These are phyloP conservation scores for Trametes sp. DNA, from an alignment of 1,284 basidiomycete genomes.

Conservation along the genomic window DNA sequence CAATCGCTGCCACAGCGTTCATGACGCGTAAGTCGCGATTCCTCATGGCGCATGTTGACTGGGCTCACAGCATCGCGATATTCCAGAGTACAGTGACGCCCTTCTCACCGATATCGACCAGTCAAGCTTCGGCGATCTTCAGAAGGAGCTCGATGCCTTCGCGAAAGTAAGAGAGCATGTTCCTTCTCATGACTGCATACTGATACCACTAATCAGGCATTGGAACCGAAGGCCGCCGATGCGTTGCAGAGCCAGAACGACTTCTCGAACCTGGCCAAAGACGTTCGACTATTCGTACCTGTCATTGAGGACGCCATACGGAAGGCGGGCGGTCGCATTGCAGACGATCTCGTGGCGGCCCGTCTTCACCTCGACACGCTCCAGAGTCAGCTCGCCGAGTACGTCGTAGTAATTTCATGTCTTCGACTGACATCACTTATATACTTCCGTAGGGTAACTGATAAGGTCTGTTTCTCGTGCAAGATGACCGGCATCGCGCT, in stretches of 20 bases:
- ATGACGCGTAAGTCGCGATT: conserved; percentile 9
- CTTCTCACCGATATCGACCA: conserved; percentile 11
- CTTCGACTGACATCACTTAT: neutral
- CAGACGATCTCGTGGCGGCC: neutral
- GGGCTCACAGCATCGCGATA: neutral
- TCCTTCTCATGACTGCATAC: neutral
- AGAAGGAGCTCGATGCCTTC: conserved; percentile 4
- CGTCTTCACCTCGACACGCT: neutral
- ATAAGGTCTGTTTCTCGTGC: neutral
- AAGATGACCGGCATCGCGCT: neutral
- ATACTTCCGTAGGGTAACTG: neutral
- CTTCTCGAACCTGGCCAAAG: conserved; percentile 7
- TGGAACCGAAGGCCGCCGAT: conserved; percentile 8
- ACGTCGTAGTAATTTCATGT: neutral
- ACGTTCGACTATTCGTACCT: conserved; percentile 4
- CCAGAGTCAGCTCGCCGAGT: neutral
- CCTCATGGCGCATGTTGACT: neutral
- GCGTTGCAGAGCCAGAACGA: conserved; percentile 7
- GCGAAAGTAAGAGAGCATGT: neutral
- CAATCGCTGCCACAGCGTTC: conserved; percentile 8
- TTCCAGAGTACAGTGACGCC: conserved; percentile 13
- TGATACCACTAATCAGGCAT: conserved; percentile 1
- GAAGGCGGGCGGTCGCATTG: neutral
- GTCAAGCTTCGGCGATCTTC: conserved; percentile 1
- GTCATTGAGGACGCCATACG: conserved; percentile 7